Evolutionary conservation across 192 early-diverging fungal genomes (phyloP).

Genomic region (Phlyctochytrium arcticum): DNA sequence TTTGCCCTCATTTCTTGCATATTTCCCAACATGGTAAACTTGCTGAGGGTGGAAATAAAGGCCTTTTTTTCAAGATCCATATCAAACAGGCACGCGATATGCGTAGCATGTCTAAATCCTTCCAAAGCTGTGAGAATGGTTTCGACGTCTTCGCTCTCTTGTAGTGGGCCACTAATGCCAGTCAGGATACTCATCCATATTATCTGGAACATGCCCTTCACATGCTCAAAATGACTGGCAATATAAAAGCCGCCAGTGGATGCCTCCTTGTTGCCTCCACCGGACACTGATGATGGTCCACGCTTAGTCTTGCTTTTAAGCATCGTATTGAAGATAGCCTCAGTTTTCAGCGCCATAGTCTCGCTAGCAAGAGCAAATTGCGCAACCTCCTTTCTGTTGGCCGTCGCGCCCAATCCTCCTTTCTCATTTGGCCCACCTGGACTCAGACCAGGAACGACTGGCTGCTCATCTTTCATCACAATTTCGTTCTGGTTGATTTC

Average conservation of each 20-base stretch:
- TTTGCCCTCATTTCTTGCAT: slow-evolving; percentile 86
- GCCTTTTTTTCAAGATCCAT: slow-evolving; percentile 84
- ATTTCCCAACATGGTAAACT: slow-evolving; percentile 79
- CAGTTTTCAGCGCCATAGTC: slow-evolving; percentile 48
- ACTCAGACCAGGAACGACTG: slow-evolving; percentile 26
- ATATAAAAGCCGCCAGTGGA: slow-evolving; percentile 30
- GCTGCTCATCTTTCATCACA: slow-evolving; percentile 86
- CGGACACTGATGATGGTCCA: background rate
- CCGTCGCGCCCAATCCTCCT: background rate
- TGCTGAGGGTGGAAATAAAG: slow-evolving; percentile 84
- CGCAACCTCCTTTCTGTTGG: slow-evolving; percentile 29
- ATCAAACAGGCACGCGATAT: slow-evolving; percentile 84
- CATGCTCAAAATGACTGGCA: slow-evolving; percentile 78
- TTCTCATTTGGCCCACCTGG: slow-evolving; percentile 25
- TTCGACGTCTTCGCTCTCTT: slow-evolving; percentile 74
- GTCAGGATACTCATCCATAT: slow-evolving; percentile 87
- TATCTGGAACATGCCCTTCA: slow-evolving; percentile 86
- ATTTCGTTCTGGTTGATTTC: slow-evolving; percentile 86
- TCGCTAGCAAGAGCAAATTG: slow-evolving; percentile 39
- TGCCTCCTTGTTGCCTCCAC: background rate
- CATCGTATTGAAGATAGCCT: slow-evolving; percentile 45
- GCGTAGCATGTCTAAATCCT: slow-evolving; percentile 77
- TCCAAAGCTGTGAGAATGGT: slow-evolving; percentile 54
- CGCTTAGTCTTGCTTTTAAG: slow-evolving; percentile 27
- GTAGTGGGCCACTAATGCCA: slow-evolving; percentile 75